phyloP scores from a whole-genome alignment of 495 filamentous ascomycete species.

The Penicillium parvum region DNA sequence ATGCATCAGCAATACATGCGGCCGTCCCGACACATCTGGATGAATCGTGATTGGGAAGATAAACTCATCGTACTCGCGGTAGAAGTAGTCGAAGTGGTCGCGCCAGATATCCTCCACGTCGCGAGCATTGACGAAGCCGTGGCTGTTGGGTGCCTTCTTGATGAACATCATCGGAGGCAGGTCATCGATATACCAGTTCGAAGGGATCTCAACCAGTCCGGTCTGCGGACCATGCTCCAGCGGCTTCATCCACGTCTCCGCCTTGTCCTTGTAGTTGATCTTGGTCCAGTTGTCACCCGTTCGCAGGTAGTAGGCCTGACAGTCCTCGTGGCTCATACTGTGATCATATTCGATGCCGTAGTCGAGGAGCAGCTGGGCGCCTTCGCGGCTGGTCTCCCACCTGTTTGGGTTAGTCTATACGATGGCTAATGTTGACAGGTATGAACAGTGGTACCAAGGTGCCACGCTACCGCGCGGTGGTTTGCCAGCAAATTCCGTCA shows the following conservation, averaged over 20 bases:
- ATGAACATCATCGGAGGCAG: conserved; percentile 59
- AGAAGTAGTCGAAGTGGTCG: conserved; percentile 66
- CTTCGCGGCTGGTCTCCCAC: conserved; percentile 65
- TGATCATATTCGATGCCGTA: conserved; percentile 71
- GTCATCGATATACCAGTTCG: conserved; percentile 66
- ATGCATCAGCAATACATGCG: conserved; percentile 64
- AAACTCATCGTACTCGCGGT: conserved; percentile 63
- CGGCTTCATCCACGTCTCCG: conserved; percentile 64
- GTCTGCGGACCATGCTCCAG: conserved; percentile 48
- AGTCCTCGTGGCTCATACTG: conserved; percentile 62
- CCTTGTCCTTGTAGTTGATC: conserved; percentile 55
- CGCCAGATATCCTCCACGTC: conserved; percentile 55
- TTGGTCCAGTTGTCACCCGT: conserved; percentile 56
- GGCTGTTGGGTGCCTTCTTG: conserved; percentile 52
- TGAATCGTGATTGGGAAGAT: conserved; percentile 67
- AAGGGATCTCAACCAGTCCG: conserved; percentile 60
- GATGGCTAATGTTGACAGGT: no score
- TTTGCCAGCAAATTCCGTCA: conserved; percentile 71
- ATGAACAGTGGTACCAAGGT: conserved; percentile 39
- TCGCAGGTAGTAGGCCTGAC: conserved; percentile 59
- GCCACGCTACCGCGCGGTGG: conserved; percentile 65
- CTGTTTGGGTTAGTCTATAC: no score
- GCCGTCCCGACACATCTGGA: conserved; percentile 61
- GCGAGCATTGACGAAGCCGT: conserved; percentile 55
- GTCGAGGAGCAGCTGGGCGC: conserved; percentile 58